These are phyloP conservation scores for Arachis stenosperma DNA, from an alignment of 306 rosid species.

Conservation along the genomic window DNA sequence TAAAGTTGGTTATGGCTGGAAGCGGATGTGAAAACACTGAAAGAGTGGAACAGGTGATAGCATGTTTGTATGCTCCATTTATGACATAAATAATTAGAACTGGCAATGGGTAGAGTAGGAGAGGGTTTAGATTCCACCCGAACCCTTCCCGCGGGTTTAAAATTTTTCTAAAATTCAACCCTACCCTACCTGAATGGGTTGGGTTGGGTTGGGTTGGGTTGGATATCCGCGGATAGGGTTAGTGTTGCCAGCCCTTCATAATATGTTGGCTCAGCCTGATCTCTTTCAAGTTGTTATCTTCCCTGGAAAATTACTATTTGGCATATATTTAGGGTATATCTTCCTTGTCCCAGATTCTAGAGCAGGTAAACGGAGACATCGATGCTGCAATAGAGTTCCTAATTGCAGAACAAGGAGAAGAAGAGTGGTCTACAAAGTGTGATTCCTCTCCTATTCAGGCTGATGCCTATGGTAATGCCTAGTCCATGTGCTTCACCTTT, in stretches of 20 bases:
- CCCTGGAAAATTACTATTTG: conserved; percentile 29
- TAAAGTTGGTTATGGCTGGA: conserved; percentile 73
- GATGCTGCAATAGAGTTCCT: conserved; percentile 81
- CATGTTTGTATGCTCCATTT: conserved; percentile 12
- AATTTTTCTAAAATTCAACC: too few relatives aligned
- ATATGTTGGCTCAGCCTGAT: conserved; percentile 27
- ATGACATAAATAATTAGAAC: background rate
- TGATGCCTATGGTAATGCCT: conserved; percentile 55
- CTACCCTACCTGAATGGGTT: too few relatives aligned
- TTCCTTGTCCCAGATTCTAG: conserved; percentile 58
- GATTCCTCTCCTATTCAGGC: conserved; percentile 48
- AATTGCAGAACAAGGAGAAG: conserved; percentile 70
- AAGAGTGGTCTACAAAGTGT: conserved; percentile 49
- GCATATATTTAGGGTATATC: conserved; percentile 27
- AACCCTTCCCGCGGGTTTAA: too few relatives aligned
- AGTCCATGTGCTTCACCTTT: conserved; percentile 40
- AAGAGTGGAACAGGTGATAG: conserved; percentile 68
- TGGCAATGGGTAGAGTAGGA: too few relatives aligned
- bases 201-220: too few relatives aligned
- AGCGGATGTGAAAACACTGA: conserved; percentile 67
- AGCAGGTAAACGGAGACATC: conserved; percentile 69
- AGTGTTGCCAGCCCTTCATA: too few relatives aligned
- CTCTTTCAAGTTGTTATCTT: conserved; percentile 28
- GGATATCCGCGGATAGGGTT: too few relatives aligned
- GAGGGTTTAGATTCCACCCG: too few relatives aligned